Conservation (phyloP, 495 filamentous ascomycete species). For the Neurospora sp. region DNA sequence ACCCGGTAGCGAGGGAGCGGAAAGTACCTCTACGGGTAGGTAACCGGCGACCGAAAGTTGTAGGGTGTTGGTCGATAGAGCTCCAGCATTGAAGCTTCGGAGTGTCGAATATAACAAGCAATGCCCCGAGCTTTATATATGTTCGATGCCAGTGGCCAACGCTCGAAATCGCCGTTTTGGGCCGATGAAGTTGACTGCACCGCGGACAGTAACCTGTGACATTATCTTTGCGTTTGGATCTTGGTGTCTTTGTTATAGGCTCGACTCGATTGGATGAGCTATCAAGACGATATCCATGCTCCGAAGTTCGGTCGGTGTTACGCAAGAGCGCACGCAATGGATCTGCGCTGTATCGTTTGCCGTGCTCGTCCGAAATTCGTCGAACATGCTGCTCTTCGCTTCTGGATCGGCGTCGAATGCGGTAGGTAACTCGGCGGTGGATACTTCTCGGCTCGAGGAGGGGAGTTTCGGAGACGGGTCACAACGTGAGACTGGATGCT, state of each 20-base stretch:
- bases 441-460: not conserved
- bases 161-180: not conserved
- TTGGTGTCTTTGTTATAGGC: not conserved
- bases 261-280: not conserved
- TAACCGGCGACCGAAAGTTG: not conserved
- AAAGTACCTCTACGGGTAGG: not conserved
- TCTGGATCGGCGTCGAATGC: not conserved
- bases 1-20: not conserved
- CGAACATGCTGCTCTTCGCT: not conserved
- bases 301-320: not conserved
- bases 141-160: too few species aligned
- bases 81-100: not conserved
- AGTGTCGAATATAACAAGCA: not conserved
- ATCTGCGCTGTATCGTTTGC: not conserved
- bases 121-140: not conserved
- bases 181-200: not conserved
- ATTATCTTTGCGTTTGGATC: not conserved
- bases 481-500: not conserved
- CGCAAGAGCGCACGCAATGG: not conserved
- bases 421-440: not conserved
- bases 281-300: not conserved
- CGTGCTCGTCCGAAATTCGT: not conserved
- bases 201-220: not conserved
- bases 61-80: not conserved
- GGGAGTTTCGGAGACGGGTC: not conserved